These are phyloP conservation scores for Zygoascus meyerae DNA, from an alignment of 1,139 yeast species.

Conservation along the genomic window DNA sequence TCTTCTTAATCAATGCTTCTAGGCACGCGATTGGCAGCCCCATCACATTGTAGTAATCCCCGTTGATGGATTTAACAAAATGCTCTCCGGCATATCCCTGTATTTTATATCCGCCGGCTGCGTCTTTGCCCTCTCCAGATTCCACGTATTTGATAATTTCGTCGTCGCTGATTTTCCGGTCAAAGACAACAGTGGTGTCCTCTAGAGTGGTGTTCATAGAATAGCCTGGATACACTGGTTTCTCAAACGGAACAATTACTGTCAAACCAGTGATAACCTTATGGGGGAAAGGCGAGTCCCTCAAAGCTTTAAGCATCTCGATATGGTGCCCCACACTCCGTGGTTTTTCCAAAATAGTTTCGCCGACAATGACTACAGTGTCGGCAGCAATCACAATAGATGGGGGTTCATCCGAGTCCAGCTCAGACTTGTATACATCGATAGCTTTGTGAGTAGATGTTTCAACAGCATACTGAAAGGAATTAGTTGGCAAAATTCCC, in stretches of 20 bases:
- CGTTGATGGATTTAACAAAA: slow-evolving; percentile 56
- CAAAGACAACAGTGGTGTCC: slow-evolving; percentile 45
- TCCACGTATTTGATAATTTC: slow-evolving; percentile 56
- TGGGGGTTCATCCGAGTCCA: slow-evolving; percentile 35
- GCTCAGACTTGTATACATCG: slow-evolving; percentile 47
- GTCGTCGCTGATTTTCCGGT: slow-evolving; percentile 44
- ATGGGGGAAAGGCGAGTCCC: slow-evolving; percentile 42
- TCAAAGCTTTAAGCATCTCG: slow-evolving; percentile 42
- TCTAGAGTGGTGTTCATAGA: slow-evolving; percentile 38
- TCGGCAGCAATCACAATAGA: slow-evolving; percentile 69
- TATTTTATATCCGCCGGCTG: slow-evolving; percentile 90
- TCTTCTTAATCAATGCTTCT: slow-evolving; percentile 39
- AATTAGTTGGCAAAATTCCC: slow-evolving; percentile 3
- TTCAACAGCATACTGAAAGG: slow-evolving; percentile 48
- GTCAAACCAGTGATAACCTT: slow-evolving; percentile 67
- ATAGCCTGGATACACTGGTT: slow-evolving; percentile 38
- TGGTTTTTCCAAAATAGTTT: slow-evolving; percentile 75
- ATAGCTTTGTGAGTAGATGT: slow-evolving; percentile 65
- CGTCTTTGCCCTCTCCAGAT: slow-evolving; percentile 68
- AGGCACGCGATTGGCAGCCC: slow-evolving; percentile 74
- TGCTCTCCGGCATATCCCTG: slow-evolving; percentile 64
- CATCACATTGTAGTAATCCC: slow-evolving; percentile 85
- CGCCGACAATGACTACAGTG: slow-evolving; percentile 57
- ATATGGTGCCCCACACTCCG: slow-evolving; percentile 46
- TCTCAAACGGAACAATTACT: slow-evolving; percentile 41